Evolutionary conservation across 805 yeast genomes (phyloP), one percentile per base, ranked within the genome.

Genomic region (Candida nemodendra): DNA sequence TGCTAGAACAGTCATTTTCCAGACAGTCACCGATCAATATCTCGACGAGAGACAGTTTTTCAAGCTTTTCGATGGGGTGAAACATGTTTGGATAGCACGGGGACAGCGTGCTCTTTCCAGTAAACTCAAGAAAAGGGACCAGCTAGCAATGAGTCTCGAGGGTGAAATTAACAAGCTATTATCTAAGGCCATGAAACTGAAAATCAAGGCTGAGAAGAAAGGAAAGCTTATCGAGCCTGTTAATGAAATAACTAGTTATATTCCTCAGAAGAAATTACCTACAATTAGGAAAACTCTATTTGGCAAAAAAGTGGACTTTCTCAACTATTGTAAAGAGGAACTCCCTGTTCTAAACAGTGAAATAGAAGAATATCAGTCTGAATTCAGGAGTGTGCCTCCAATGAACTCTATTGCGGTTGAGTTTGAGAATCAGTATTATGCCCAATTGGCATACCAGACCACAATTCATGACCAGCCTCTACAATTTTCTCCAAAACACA

Each of bases 1-100:
- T 12, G 82, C 91, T 9, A 78, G 95, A 59, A 84, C 91, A 2
- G 87, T 91, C 2, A 69, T 91, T 34, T 79, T 90, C 61, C 95
- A 85, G 63, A 76, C 85, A 7, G 91, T 89, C 5, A 93, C 97
- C 9, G 77, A 81, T 40, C 75, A 80, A 41, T 77, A 78, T 53
- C 66, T 87, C 41, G 79, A 79, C 56, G 95, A 84, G 56, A 69
- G 72, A 39, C 88, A 85, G 37, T 77, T 91, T 43, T 69, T 75
- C 51, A 81, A 81, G 56, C 58, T 90, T 40, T 90, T 88, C 54
- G 81, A 78, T 30, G 96, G 95, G 46, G 95, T 88, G 27, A 83
- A 78, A 54, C 70, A 78, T 44, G 83, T 91, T 33, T 86, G 89
- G 79, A 80, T 89, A 30, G 79, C 90, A 19, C 75, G 95, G 57